Evolutionary conservation across 129 eudicot species (phyloP).

Genomic region (Escallonia rubra): DNA sequence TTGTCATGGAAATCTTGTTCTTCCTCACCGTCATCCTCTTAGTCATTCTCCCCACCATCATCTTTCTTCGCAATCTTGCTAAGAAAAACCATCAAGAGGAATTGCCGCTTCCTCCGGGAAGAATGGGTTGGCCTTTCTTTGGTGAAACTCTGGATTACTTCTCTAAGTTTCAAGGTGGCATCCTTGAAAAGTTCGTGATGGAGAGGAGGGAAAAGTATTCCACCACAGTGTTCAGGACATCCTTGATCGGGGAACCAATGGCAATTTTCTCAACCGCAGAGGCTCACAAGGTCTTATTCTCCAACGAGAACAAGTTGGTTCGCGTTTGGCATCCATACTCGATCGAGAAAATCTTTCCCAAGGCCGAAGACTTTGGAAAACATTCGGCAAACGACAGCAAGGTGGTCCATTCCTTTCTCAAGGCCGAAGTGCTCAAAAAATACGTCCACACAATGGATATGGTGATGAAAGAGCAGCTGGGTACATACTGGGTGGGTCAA

Average conservation of each 20-base stretch:
- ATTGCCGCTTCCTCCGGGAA: slow-evolving; percentile 31
- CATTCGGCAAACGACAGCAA: slow-evolving; percentile 35
- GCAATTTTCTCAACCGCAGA: slow-evolving; percentile 37
- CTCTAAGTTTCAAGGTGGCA: slow-evolving; percentile 30
- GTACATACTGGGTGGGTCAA: slow-evolving; percentile 28
- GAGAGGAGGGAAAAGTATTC: slow-evolving; percentile 16
- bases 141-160: slow-evolving; percentile 41
- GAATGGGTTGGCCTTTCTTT: slow-evolving; percentile 27
- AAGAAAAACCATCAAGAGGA: no score
- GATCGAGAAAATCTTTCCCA: slow-evolving; percentile 34
- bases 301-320: slow-evolving; percentile 42
- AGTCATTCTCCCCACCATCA: no score
- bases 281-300: slow-evolving; percentile 42
- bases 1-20: no score
- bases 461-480: slow-evolving; percentile 32
- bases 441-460: slow-evolving; percentile 38
- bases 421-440: slow-evolving; percentile 39
- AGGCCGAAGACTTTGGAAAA: slow-evolving; percentile 18
- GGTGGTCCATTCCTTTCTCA: slow-evolving; percentile 34
- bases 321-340: slow-evolving; percentile 51
- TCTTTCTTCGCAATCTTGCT: no score
- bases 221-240: slow-evolving; percentile 31
- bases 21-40: no score
- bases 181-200: slow-evolving; percentile 35
- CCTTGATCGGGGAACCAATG: slow-evolving; percentile 36